phyloP scores from a whole-genome alignment of 2,329 filamentous ascomycete genomes.

The Parastagonospora nodorum region DNA sequence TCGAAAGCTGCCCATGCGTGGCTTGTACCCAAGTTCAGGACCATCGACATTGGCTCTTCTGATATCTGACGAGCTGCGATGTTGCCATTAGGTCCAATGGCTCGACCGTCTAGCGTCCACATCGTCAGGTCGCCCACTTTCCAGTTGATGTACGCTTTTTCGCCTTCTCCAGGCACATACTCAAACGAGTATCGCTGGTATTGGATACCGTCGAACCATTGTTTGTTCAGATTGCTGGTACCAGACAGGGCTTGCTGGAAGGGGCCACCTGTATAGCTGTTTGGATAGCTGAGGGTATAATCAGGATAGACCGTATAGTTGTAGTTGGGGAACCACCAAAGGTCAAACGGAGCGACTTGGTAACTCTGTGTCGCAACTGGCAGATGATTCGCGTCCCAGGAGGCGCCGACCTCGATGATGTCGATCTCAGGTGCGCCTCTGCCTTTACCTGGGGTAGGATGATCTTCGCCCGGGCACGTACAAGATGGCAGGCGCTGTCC shows the following conservation, averaged over 20 bases:
- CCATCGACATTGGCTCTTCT: slow-evolving; percentile 60
- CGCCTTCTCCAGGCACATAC: slow-evolving; percentile 55
- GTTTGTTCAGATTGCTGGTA: slow-evolving; percentile 59
- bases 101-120: slow-evolving; percentile 58
- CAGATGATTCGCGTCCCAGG: slow-evolving; percentile 45
- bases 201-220: slow-evolving; percentile 59
- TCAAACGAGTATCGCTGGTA: slow-evolving; percentile 64
- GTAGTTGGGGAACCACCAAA: slow-evolving; percentile 59
- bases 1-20: slow-evolving; percentile 57
- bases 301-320: slow-evolving; percentile 59
- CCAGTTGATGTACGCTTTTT: slow-evolving; percentile 57
- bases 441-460: slow-evolving; percentile 54
- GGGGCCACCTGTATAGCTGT: slow-evolving; percentile 59
- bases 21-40: slow-evolving; percentile 60
- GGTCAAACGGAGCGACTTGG: slow-evolving; percentile 57
- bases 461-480: slow-evolving; percentile 52
- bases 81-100: slow-evolving; percentile 61
- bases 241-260: slow-evolving; percentile 63
- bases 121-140: slow-evolving; percentile 57
- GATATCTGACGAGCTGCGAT: slow-evolving; percentile 55
- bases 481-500: slow-evolving; percentile 54
- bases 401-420: slow-evolving; percentile 54
- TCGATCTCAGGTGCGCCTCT: slow-evolving; percentile 57
- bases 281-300: slow-evolving; percentile 54
- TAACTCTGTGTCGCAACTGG: slow-evolving; percentile 56